These are phyloP conservation scores for Suillus bovinus DNA, from an alignment of 768 basidiomycete genomes.

Conservation along the genomic window DNA sequence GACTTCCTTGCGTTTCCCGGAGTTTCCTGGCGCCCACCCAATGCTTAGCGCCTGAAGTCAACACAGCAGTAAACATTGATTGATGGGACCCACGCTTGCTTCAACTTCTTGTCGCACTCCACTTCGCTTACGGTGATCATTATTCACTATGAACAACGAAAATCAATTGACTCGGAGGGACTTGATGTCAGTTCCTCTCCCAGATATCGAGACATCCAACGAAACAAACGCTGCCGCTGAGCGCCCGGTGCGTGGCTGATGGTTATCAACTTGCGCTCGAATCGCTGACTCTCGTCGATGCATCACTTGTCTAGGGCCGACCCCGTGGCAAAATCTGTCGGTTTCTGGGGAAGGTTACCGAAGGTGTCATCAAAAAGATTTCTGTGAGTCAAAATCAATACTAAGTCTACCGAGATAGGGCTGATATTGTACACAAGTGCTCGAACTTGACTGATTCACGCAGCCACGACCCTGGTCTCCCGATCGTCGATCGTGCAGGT, in stretches of 20 bases:
- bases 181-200: background rate
- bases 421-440: too few species aligned
- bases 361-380: background rate
- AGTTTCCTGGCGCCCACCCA: too few species aligned
- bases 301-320: background rate
- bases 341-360: background rate
- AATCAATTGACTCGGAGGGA: background rate
- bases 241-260: background rate
- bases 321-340: background rate
- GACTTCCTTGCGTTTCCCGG: too few species aligned
- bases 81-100: too few species aligned
- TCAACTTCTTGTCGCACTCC: background rate
- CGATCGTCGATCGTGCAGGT: background rate
- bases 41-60: too few species aligned
- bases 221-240: background rate
- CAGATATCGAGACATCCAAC: background rate
- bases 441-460: background rate
- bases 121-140: background rate
- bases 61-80: too few species aligned
- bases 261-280: background rate
- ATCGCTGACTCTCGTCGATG: background rate
- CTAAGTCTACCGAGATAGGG: too few species aligned
- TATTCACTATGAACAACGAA: background rate
- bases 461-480: background rate
- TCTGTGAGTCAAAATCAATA: too few species aligned